These are phyloP conservation scores for Polytrichum formosum DNA, from an alignment of 225 moss, liverwort and hornwort genomes.

Conservation along the genomic window DNA sequence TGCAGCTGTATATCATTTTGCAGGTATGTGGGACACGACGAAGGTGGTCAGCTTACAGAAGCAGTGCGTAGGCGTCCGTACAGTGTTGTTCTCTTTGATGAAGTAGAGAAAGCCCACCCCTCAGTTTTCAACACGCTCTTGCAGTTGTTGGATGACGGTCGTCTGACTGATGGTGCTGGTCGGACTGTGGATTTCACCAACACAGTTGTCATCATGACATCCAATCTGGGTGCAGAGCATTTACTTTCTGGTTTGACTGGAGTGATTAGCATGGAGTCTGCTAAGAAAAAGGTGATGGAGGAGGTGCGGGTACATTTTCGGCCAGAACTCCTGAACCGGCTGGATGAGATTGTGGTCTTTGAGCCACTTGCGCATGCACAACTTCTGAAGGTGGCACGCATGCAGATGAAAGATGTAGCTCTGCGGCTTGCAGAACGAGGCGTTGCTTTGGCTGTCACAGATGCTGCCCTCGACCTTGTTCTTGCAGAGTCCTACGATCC, in stretches of 20 bases:
- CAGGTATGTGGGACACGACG: constrained; percentile 84
- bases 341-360: constrained; percentile 92
- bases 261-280: constrained; percentile 47
- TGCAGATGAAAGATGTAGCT: constrained; percentile 95
- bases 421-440: constrained; percentile 75
- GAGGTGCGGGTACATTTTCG: constrained; percentile 78
- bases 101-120: constrained; percentile 89
- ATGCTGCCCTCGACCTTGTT: constrained; percentile 78
- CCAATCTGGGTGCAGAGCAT: constrained; percentile 90
- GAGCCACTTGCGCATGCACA: constrained; percentile 69
- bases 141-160: constrained; percentile 91
- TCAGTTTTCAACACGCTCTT: constrained; percentile 87
- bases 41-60: constrained; percentile 96
- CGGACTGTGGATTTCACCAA: constrained; percentile 90
- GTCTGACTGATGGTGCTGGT: constrained; percentile 93
- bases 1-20: not conserved
- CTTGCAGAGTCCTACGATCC: constrained; percentile 79
- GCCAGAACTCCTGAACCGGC: constrained; percentile 82
- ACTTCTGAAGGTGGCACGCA: constrained; percentile 79
- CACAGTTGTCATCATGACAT: constrained; percentile 87
- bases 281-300: constrained; percentile 78
- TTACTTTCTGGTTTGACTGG: constrained; percentile 78
- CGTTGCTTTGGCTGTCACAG: constrained; percentile 88
- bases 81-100: constrained; percentile 86
- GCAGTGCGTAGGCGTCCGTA: constrained; percentile 83